phyloP scores from a whole-genome alignment of 495 filamentous ascomycete genomes.

The Xylaria scruposa region DNA sequence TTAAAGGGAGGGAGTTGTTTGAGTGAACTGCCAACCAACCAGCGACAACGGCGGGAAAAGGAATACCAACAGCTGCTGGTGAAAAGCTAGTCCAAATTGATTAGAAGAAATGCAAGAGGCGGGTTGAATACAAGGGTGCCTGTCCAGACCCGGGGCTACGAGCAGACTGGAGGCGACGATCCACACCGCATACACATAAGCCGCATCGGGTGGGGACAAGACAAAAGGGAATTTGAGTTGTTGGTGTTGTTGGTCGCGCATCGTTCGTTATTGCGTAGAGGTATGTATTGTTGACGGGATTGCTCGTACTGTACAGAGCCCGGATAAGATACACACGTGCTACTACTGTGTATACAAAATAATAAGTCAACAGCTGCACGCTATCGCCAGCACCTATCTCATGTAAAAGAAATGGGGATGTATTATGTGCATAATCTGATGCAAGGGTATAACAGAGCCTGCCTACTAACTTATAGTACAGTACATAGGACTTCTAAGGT shows the following conservation, averaged over 20 bases:
- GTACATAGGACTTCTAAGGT: no score
- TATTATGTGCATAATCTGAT: not conserved
- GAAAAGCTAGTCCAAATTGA: constrained; percentile 7
- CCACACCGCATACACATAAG: constrained; percentile 23
- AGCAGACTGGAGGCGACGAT: constrained; percentile 15
- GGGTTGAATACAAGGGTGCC: constrained; percentile 21
- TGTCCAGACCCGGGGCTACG: constrained; percentile 22
- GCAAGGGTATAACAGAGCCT: not conserved
- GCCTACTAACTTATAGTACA: no score
- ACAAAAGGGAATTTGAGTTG: not conserved
- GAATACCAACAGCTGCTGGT: not conserved
- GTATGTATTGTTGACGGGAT: not conserved
- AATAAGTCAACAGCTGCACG: not conserved
- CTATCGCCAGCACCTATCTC: not conserved
- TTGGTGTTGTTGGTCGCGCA: constrained; percentile 1
- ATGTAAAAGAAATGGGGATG: not conserved
- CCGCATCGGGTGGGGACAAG: not conserved
- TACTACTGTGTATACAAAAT: not conserved
- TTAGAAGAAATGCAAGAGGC: constrained; percentile 29
- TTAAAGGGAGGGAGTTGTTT: constrained; percentile 2
- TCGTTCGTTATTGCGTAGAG: not conserved
- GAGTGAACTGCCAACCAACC: constrained; percentile 13
- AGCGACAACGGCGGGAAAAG: not conserved
- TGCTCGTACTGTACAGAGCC: not conserved
- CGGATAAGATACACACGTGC: not conserved